Evolutionary conservation across 148 eudicot genomes (phyloP).

Genomic region (Chenopodium album): DNA sequence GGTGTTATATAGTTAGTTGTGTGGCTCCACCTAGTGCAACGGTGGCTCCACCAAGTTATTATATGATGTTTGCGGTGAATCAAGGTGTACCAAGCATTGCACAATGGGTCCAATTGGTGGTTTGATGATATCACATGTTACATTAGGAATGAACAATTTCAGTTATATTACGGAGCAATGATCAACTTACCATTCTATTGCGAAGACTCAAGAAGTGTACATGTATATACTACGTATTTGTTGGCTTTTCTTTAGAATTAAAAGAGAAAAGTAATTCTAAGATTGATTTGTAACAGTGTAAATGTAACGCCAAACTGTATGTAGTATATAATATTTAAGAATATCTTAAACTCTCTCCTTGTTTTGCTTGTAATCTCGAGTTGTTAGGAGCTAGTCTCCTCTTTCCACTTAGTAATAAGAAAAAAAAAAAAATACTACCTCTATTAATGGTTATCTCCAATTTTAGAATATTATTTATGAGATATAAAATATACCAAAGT

Average conservation of each 20-base stretch:
- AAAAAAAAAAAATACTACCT: too few species aligned
- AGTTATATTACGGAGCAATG: background rate
- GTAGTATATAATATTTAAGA: background rate
- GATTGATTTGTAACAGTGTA: background rate
- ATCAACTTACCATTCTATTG: background rate
- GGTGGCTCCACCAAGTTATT: conserved; percentile 88
- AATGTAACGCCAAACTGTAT: background rate
- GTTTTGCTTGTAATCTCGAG: too few species aligned
- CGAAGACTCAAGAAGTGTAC: background rate
- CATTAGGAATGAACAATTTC: background rate
- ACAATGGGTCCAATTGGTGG: conserved; percentile 57
- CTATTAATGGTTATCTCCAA: too few species aligned
- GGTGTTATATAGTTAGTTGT: conserved; percentile 48
- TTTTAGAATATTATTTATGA: too few species aligned
- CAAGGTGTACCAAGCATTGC: conserved; percentile 83
- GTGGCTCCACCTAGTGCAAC: conserved; percentile 54
- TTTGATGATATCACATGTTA: conserved; percentile 18
- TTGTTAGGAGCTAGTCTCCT: too few species aligned
- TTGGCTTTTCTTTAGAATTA: background rate
- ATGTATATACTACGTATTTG: background rate
- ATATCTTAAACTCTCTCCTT: too few species aligned
- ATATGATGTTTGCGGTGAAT: conserved; percentile 85
- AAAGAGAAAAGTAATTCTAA: background rate
- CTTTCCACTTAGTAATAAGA: too few species aligned
- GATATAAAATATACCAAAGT: too few species aligned